A percentile compares a stretch with the other conserved stretches of the same genome.
phyloP scores from a whole-genome alignment of 2,329 filamentous ascomycete genomes.

The Penicillium sp. region DNA sequence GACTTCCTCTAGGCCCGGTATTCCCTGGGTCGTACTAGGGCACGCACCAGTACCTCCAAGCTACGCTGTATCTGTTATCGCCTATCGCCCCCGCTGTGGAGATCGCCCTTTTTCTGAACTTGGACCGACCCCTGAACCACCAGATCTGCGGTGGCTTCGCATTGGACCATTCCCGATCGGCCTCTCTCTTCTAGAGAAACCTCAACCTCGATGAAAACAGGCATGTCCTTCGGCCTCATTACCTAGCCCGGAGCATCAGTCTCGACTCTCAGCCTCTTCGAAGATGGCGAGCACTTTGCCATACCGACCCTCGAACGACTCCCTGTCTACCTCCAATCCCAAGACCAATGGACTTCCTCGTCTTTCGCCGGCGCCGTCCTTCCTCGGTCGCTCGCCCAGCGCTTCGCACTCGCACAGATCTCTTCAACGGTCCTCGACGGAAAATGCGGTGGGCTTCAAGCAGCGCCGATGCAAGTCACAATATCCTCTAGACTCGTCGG shows the following conservation, averaged over 20 bases:
- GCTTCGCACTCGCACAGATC: slow-evolving; percentile 47
- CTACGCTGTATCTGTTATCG: no score
- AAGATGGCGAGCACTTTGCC: slow-evolving; percentile 44
- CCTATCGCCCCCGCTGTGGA: slow-evolving; percentile 33
- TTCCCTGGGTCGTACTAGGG: no score
- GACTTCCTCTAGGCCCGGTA: no score
- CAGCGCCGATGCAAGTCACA: slow-evolving; percentile 69
- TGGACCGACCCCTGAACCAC: slow-evolving; percentile 30
- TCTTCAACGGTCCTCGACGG: slow-evolving; percentile 41
- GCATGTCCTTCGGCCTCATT: slow-evolving; percentile 21
- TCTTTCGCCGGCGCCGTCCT: slow-evolving; percentile 65
- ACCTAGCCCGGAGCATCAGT: slow-evolving; percentile 22
- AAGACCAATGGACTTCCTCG: slow-evolving; percentile 58
- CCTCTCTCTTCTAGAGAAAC: slow-evolving; percentile 1
- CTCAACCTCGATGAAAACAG: slow-evolving; percentile 7
- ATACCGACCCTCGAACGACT: slow-evolving; percentile 46
- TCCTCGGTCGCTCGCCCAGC: slow-evolving; percentile 55
- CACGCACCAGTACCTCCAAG: not conserved
- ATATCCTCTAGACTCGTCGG: slow-evolving; percentile 71
- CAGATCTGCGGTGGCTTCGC: not conserved
- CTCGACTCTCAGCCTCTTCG: slow-evolving; percentile 15
- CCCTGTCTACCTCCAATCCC: slow-evolving; percentile 56
- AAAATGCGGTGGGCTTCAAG: slow-evolving; percentile 50
- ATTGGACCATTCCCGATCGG: slow-evolving; percentile 8
- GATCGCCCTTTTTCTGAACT: slow-evolving; percentile 29